Base-by-base conservation (phyloP, 1,139 yeast species). In the Lizanozyma gosingica region DNA sequence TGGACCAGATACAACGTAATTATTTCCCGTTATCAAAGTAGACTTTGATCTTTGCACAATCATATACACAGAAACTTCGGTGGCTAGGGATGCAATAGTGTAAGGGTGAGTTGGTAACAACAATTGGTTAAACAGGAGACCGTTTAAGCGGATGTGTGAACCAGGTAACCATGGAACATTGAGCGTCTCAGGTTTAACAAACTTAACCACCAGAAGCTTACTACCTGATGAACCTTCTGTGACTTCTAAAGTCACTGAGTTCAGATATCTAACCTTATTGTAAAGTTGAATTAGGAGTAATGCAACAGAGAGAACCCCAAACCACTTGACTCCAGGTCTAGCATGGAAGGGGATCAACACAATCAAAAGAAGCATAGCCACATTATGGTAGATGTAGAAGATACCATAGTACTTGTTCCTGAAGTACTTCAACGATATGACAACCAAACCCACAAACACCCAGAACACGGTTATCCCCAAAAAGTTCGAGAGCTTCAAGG, bases 391-490 rank as follows among this genome's bases (percentile, higher is more conserved):
- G 17, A 63, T 29, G 46, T 67, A 70, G 46, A 70, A 70, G 4
- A 48, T 38, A 14, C 48, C 45, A 45, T 70, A 70, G 40, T 43
- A 54, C 42, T 49, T 49, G 14, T 49, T 43, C 39, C 65, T 49
- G 40, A 57, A 49, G 16, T 41, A 41, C 37, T 67, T 65, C 41
- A 86, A 53, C 3, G 94, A 83, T 0, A 83, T 56, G 1, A 80
- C 43, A 2, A 69, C 60, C 11, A 87, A 67, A 0, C 67, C 45
- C 1, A 67, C 36, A 43, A 74, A 69, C 1, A 71, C 48, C 0
- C 59, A 18, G 45, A 78, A 65, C 1, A 78, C 71, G 3, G 79
- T 42, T 3, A 83, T 61, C 1, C 97, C 97, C 27, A 76, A 59
- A 6, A 82, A 57, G 53, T 88, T 88, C 42, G 63, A 61, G 2